A percentile compares a stretch with the other conserved stretches of the same genome.
These are phyloP conservation scores for Pilasporangium apinafurcum DNA, from an alignment of 352 stramenopile genomes.

Conservation along the genomic window DNA sequence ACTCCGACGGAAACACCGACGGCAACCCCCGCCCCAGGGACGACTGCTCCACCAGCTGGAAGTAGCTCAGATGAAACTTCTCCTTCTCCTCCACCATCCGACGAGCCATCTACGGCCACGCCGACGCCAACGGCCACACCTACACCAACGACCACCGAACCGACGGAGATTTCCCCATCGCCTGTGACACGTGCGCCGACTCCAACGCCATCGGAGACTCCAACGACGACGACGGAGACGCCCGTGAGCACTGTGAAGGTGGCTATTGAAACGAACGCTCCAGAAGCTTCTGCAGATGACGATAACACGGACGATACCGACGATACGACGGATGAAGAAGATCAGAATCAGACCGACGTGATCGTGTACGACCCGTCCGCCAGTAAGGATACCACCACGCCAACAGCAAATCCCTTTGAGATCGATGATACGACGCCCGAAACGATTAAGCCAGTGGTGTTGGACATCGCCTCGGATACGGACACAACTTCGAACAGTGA, in stretches of 20 bases:
- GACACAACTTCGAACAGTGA: slow-evolving; percentile 16
- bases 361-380: slow-evolving; percentile 36
- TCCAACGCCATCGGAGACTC: background rate
- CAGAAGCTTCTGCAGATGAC: slow-evolving; percentile 2
- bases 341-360: slow-evolving; percentile 38
- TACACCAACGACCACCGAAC: background rate
- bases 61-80: too few species aligned
- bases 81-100: slow-evolving; percentile 4
- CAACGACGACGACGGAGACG: slow-evolving; percentile 1
- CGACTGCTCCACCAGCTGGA: background rate
- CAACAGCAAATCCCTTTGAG: slow-evolving; percentile 40
- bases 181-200: slow-evolving; percentile 1
- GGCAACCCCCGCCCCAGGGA: background rate
- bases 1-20: background rate
- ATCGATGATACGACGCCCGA: slow-evolving; percentile 25
- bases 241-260: slow-evolving; percentile 17
- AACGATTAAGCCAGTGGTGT: slow-evolving; percentile 33
- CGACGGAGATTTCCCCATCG: background rate
- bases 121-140: slow-evolving; percentile 1
- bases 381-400: slow-evolving; percentile 13
- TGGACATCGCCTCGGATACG: slow-evolving; percentile 31
- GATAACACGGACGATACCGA: slow-evolving; percentile 16
- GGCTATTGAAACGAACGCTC: slow-evolving; percentile 33
- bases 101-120: slow-evolving; percentile 2
- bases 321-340: slow-evolving; percentile 11